Evolutionary conservation across 2,329 filamentous ascomycete genomes (phyloP).

Genomic region (Aphanocladium album): DNA sequence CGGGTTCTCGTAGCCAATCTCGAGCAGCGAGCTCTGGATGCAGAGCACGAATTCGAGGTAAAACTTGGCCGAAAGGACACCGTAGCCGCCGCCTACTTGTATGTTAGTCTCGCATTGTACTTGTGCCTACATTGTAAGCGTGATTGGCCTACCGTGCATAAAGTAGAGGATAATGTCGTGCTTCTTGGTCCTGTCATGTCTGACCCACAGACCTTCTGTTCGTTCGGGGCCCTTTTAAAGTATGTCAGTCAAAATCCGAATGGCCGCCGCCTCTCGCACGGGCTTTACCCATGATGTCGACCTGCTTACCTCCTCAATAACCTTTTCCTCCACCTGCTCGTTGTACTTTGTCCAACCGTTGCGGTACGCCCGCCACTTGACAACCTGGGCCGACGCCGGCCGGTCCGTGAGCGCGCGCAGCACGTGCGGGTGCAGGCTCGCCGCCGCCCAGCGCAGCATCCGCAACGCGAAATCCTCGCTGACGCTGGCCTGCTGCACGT

Average conservation of each 20-base stretch:
- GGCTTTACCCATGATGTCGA: neutral
- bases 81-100: slow-evolving; percentile 68
- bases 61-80: slow-evolving; percentile 77
- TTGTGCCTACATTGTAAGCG: too few species aligned
- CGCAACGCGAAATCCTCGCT: slow-evolving; percentile 6
- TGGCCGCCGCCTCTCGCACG: too few species aligned
- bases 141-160: slow-evolving; percentile 56
- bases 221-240: slow-evolving; percentile 29
- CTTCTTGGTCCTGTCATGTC: slow-evolving; percentile 50
- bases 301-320: slow-evolving; percentile 3
- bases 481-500: slow-evolving; percentile 2
- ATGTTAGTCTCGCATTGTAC: neutral
- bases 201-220: slow-evolving; percentile 65
- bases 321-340: slow-evolving; percentile 4
- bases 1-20: slow-evolving; percentile 65
- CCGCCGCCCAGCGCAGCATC: neutral
- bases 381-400: neutral
- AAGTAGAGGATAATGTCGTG: slow-evolving; percentile 81
- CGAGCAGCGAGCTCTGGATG: slow-evolving; percentile 61
- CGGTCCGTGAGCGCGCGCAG: neutral
- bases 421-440: neutral
- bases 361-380: slow-evolving; percentile 10
- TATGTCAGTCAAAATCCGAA: too few species aligned
- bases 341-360: slow-evolving; percentile 4
- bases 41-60: slow-evolving; percentile 78